Percentiles rank a stretch among this genome's conserved stretches.
These are phyloP conservation scores for Phlebiopsis gigantea DNA, from an alignment of 768 basidiomycete species.

Conservation along the genomic window DNA sequence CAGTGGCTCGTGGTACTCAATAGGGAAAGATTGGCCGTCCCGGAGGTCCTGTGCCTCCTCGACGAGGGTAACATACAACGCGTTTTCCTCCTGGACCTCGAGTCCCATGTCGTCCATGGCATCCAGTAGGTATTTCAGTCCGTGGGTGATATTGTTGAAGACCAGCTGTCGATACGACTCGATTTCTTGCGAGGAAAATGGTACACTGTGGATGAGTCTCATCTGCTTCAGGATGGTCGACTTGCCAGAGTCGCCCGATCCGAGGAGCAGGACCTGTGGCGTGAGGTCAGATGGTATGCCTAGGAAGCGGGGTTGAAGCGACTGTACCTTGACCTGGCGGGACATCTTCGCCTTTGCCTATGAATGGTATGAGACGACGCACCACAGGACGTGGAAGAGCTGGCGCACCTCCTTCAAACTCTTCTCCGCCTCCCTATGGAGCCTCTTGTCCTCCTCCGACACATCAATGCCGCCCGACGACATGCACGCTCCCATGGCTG, in stretches of 20 bases:
- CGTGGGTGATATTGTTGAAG: slow-evolving; percentile 87
- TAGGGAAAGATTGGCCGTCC: slow-evolving; percentile 79
- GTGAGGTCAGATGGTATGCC: slow-evolving; percentile 63
- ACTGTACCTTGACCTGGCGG: slow-evolving; percentile 66
- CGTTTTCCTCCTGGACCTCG: slow-evolving; percentile 58
- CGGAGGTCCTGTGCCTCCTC: slow-evolving; percentile 65
- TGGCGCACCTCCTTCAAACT: slow-evolving; percentile 64
- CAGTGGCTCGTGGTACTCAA: slow-evolving; percentile 59
- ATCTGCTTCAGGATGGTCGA: slow-evolving; percentile 97
- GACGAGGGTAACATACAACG: slow-evolving; percentile 53
- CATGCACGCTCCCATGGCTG: slow-evolving; percentile 68
- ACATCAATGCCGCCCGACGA: slow-evolving; percentile 59
- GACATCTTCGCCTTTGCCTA: slow-evolving; percentile 74
- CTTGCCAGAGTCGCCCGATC: slow-evolving; percentile 93
- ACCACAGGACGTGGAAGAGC: slow-evolving; percentile 5
- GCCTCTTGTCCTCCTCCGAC: slow-evolving; percentile 61
- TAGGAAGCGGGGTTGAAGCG: background rate
- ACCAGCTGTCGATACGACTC: slow-evolving; percentile 89
- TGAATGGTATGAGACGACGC: background rate
- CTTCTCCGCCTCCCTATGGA: slow-evolving; percentile 70
- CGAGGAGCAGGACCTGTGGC: slow-evolving; percentile 74
- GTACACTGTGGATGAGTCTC: slow-evolving; percentile 87
- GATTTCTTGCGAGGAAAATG: slow-evolving; percentile 77
- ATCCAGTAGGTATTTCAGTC: slow-evolving; percentile 76
- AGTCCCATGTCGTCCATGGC: slow-evolving; percentile 89